Evolutionary conservation across 2,329 filamentous ascomycete genomes (phyloP).

Genomic region (Nemania diffusa): DNA sequence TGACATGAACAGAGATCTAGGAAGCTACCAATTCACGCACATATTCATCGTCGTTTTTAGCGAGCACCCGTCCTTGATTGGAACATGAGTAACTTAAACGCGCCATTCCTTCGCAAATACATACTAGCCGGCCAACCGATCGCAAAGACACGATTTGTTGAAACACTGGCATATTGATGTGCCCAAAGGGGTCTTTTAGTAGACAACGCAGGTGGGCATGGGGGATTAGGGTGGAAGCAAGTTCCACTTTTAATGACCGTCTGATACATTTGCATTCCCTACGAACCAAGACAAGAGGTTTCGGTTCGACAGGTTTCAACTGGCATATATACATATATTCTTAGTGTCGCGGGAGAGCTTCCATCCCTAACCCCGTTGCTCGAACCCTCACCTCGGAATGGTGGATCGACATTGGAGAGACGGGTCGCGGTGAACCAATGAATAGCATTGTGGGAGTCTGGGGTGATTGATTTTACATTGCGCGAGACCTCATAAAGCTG

Average conservation of each 20-base stretch:
- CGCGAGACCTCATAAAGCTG: neutral
- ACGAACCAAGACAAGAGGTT: neutral
- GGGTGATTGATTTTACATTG: slow-evolving; percentile 17
- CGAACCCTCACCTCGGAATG: neutral
- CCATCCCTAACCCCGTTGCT: neutral
- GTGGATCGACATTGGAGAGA: neutral
- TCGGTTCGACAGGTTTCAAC: neutral
- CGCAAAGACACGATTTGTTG: neutral
- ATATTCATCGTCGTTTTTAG: slow-evolving; percentile 24
- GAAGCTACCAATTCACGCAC: slow-evolving; percentile 16
- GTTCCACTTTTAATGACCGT: slow-evolving; percentile 13
- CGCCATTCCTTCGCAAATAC: slow-evolving; percentile 16
- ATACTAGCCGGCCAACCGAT: slow-evolving; percentile 11
- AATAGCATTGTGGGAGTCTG: slow-evolving; percentile 32
- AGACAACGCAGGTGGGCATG: neutral
- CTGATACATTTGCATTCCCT: slow-evolving; percentile 3
- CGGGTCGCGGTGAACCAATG: slow-evolving; percentile 12
- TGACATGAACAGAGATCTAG: slow-evolving; percentile 18
- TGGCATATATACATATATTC: neutral
- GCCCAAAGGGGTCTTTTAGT: neutral
- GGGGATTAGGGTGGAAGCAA: neutral
- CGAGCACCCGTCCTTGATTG: slow-evolving; percentile 9
- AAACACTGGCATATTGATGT: neutral
- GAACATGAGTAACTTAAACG: slow-evolving; percentile 9
- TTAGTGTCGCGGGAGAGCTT: neutral